Percentiles rank a stretch among this genome's conserved stretches.
These are phyloP conservation scores for Circinella umbellata DNA, from an alignment of 371 early-diverging fungal species.

Conservation along the genomic window DNA sequence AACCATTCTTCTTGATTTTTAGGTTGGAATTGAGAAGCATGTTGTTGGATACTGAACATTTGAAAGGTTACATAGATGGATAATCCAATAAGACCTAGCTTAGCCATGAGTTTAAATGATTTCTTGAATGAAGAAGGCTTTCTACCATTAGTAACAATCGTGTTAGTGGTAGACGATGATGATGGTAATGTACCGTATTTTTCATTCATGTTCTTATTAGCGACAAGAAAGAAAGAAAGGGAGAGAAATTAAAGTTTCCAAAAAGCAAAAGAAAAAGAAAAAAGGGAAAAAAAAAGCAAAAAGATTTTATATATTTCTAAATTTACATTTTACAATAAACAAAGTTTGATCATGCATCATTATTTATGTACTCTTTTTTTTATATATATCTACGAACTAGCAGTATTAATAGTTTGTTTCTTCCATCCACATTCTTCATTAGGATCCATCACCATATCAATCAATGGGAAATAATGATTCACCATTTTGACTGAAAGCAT, in stretches of 20 bases:
- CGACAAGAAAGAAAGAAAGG: too few relatives aligned
- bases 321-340: too few relatives aligned
- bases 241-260: too few relatives aligned
- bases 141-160: background rate
- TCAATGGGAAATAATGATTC: slow-evolving; percentile 78
- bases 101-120: background rate
- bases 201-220: too few relatives aligned
- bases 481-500: slow-evolving; percentile 82
- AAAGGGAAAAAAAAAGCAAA: too few relatives aligned
- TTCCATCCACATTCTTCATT: slow-evolving; percentile 63
- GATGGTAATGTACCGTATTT: too few relatives aligned
- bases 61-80: background rate
- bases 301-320: too few relatives aligned
- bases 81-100: background rate
- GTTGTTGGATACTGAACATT: background rate
- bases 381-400: background rate
- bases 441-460: slow-evolving; percentile 58
- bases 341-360: background rate
- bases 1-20: background rate
- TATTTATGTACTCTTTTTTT: background rate
- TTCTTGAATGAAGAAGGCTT: background rate
- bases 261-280: too few relatives aligned
- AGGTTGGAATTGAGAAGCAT: background rate
- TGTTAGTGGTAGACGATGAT: too few relatives aligned
- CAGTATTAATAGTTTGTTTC: background rate